Conservation (phyloP, 768 basidiomycete species). For the Agaricus subrufescens region DNA sequence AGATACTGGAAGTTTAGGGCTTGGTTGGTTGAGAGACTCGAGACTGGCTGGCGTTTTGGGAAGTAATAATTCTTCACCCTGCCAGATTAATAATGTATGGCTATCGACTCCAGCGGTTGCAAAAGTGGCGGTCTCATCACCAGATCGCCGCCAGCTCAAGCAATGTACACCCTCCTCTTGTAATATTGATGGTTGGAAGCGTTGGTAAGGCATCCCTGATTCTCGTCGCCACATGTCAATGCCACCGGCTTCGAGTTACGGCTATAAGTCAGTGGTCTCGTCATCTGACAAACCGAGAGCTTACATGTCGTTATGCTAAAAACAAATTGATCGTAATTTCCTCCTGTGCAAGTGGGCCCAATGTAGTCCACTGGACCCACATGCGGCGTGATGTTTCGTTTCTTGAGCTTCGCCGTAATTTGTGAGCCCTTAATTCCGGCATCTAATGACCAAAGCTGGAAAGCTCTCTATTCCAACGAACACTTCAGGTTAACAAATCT, state of each 20-base stretch:
- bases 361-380: not conserved
- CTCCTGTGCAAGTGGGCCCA: slow-evolving; percentile 3
- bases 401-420: slow-evolving; percentile 5
- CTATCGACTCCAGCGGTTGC: slow-evolving; percentile 3
- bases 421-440: slow-evolving; percentile 3
- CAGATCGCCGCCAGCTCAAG: slow-evolving; percentile 3
- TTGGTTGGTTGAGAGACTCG: not conserved
- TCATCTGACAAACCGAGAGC: not conserved
- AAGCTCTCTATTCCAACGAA: not conserved
- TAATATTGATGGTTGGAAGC: slow-evolving; percentile 1
- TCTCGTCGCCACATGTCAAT: slow-evolving; percentile 7
- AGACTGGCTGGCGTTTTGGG: not conserved
- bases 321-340: slow-evolving; percentile 5
- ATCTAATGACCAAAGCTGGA: slow-evolving; percentile 8
- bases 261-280: not conserved
- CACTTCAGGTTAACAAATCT: not conserved
- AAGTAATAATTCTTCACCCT: slow-evolving; percentile 2
- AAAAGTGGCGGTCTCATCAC: not conserved
- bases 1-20: not conserved
- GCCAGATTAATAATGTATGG: not conserved
- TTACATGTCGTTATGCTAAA: slow-evolving; percentile 4
- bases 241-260: not conserved
- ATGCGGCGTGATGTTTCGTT: not conserved
- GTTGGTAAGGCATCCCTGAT: not conserved
- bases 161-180: slow-evolving; percentile 3